Conservation (phyloP, 2,329 filamentous ascomycete species). For the Zymoseptoria brevis region DNA sequence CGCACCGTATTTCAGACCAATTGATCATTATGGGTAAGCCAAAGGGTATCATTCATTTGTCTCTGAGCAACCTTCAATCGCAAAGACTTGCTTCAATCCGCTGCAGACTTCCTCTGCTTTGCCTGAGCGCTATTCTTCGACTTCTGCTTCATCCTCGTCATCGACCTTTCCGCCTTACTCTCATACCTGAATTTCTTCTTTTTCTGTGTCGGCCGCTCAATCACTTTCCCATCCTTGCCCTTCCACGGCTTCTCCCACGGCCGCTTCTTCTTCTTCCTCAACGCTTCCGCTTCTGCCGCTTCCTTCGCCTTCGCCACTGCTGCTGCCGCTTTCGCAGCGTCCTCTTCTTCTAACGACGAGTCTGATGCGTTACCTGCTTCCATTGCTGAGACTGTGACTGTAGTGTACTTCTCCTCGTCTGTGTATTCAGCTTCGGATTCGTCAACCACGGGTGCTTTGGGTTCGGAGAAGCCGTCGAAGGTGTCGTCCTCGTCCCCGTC, state of each 20-base stretch:
- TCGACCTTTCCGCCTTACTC: conserved; percentile 70
- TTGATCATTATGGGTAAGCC: background rate
- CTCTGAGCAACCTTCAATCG: background rate
- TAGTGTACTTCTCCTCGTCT: conserved; percentile 92
- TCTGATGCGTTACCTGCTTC: conserved; percentile 30
- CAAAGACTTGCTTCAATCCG: background rate
- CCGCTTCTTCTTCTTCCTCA: conserved; percentile 33
- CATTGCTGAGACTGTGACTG: conserved; percentile 86
- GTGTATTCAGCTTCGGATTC: conserved; percentile 75
- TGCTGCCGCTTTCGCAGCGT: conserved; percentile 26
- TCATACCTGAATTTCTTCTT: conserved; percentile 94
- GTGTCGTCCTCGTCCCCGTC: conserved; percentile 27
- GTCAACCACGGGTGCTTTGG: conserved; percentile 5
- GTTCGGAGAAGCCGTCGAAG: conserved; percentile 14
- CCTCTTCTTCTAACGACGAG: conserved; percentile 17
- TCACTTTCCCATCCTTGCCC: conserved; percentile 34
- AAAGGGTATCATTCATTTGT: background rate
- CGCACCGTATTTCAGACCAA: background rate
- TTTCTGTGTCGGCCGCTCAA: conserved; percentile 45
- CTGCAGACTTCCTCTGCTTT: conserved; percentile 29
- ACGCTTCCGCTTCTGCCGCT: conserved; percentile 30
- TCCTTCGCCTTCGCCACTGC: conserved; percentile 8
- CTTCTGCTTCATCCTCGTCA: conserved; percentile 54
- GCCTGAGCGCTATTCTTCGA: conserved; percentile 64
- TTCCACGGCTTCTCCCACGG: conserved; percentile 42